A percentile compares a stretch with the other conserved stretches of the same genome.
Evolutionary conservation across 202 grass and related monocot species (phyloP).

Genomic region (Setaria italica): DNA sequence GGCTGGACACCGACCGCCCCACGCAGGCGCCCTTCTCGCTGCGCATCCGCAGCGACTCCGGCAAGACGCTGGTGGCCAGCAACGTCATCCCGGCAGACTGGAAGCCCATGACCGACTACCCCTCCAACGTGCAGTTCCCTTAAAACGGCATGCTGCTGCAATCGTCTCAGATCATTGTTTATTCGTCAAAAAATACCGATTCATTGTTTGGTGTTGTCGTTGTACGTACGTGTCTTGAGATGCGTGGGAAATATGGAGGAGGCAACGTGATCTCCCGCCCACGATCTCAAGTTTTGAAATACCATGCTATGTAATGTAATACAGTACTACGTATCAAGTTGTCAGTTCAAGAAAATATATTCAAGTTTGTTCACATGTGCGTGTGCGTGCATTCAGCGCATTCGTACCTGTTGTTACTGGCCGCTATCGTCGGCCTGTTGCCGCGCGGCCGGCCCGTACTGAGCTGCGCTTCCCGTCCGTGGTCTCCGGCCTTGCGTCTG

Average conservation of each 20-base stretch:
- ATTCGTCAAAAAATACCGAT: neutral
- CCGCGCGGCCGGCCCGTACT: neutral
- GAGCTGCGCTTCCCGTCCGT: neutral
- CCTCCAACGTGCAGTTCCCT: slow-evolving; percentile 54
- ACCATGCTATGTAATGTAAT: neutral
- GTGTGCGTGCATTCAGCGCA: too few relatives aligned
- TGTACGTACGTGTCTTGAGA: neutral
- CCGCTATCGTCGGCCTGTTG: too few relatives aligned
- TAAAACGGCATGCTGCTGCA: neutral
- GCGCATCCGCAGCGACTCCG: slow-evolving; percentile 51
- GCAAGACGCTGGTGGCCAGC: slow-evolving; percentile 43
- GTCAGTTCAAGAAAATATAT: neutral
- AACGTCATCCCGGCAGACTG: slow-evolving; percentile 63
- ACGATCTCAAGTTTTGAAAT: slow-evolving; percentile 19
- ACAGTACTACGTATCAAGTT: neutral
- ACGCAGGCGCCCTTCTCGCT: slow-evolving; percentile 71
- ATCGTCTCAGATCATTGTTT: neutral
- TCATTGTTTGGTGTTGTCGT: neutral
- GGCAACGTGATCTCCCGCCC: slow-evolving; percentile 47
- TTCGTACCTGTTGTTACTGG: too few relatives aligned
- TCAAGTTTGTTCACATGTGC: too few relatives aligned
- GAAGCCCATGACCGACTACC: slow-evolving; percentile 56
- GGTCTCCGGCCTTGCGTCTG: neutral
- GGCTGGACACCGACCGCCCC: slow-evolving; percentile 42
- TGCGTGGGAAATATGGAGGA: slow-evolving; percentile 20